phyloP scores from a whole-genome alignment of 208 protist species.

The Strigomonas culicis region DNA sequence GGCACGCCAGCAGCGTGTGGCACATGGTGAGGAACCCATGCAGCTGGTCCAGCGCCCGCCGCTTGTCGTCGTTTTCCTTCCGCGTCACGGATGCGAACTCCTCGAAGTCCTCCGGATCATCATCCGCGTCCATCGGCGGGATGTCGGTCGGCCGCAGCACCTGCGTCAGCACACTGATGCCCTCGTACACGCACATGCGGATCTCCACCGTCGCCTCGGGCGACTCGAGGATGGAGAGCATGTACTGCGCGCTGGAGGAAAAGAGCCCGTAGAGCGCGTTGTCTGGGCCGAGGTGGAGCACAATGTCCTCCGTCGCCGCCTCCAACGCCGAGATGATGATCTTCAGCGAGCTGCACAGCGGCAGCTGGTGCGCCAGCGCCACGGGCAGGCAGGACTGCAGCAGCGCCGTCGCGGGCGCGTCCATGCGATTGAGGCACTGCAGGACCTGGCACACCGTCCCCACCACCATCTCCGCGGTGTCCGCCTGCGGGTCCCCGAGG shows the following conservation, averaged over 20 bases:
- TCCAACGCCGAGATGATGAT: conserved; percentile 59
- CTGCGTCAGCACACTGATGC: conserved; percentile 62
- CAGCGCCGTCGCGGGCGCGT: conserved; percentile 9
- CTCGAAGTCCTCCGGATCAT: conserved; percentile 70
- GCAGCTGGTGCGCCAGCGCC: neutral
- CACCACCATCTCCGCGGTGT: conserved; percentile 15
- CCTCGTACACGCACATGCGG: conserved; percentile 54
- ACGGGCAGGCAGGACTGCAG: neutral
- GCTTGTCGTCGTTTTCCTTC: conserved; percentile 27
- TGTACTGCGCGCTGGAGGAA: conserved; percentile 33
- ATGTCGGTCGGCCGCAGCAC: conserved; percentile 46
- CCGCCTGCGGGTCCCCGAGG: conserved; percentile 7
- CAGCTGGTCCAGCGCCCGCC: conserved; percentile 15
- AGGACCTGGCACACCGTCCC: conserved; percentile 43
- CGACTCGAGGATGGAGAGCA: conserved; percentile 31
- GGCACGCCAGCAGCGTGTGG: conserved; percentile 18
- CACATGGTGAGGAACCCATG: conserved; percentile 19
- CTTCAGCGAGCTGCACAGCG: conserved; percentile 14
- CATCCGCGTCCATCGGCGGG: conserved; percentile 51
- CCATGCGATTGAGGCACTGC: conserved; percentile 44
- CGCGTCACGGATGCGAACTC: conserved; percentile 23
- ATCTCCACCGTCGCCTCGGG: conserved; percentile 17
- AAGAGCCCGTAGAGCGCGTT: conserved; percentile 39
- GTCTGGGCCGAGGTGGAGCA: conserved; percentile 33
- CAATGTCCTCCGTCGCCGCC: conserved; percentile 44